Conservation (phyloP, 139 green algal genomes). For the Chloropicon primus region DNA sequence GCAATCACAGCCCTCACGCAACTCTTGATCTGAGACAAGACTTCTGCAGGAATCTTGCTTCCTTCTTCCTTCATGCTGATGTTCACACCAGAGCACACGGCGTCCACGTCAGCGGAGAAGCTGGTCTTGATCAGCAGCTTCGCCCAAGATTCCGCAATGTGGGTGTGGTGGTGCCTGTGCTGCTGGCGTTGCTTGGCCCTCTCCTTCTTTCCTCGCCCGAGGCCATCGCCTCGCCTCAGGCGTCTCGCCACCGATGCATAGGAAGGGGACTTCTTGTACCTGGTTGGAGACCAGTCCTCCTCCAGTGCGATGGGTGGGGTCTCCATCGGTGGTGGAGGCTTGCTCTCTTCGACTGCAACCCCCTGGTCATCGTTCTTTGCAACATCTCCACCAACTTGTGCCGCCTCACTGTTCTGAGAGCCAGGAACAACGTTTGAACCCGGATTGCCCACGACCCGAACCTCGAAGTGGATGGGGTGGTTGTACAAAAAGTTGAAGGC, state of each 20-base stretch:
- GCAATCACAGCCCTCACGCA: background rate
- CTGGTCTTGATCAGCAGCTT: background rate
- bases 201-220: background rate
- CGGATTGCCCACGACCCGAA: no score
- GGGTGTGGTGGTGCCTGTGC: background rate
- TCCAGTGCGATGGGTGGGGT: no score
- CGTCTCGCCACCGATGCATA: background rate
- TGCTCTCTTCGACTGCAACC: no score
- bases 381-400: no score
- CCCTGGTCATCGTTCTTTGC: no score
- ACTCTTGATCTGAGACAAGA: background rate
- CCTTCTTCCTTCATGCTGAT: no score
- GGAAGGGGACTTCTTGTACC: background rate
- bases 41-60: background rate
- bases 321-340: no score
- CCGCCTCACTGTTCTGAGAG: no score
- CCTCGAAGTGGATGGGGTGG: no score
- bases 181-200: background rate
- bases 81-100: background rate
- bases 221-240: background rate
- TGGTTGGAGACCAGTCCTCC: background rate
- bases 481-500: no score
- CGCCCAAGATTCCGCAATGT: background rate
- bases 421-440: no score
- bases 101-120: background rate